phyloP scores from a whole-genome alignment of 2,329 filamentous ascomycete genomes.

The Proliferodiscus dingleyae region DNA sequence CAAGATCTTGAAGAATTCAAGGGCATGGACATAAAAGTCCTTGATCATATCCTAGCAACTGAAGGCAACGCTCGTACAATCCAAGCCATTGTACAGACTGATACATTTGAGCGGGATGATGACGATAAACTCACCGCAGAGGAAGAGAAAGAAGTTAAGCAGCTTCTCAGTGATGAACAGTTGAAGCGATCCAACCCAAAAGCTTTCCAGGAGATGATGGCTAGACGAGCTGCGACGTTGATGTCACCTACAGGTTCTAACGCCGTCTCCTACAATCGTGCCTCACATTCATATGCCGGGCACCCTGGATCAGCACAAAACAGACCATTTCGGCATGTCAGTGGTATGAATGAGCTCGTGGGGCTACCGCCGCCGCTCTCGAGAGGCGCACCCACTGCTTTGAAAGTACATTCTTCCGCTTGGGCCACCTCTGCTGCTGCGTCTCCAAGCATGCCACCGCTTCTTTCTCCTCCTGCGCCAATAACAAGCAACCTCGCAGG shows the following conservation, averaged over 20 bases:
- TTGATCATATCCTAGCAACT: constrained; percentile 57
- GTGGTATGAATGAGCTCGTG: too few relatives aligned
- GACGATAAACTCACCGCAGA: constrained; percentile 56
- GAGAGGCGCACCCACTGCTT: too few relatives aligned
- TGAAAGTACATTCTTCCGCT: too few relatives aligned
- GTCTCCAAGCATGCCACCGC: too few relatives aligned
- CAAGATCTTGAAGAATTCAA: constrained; percentile 47
- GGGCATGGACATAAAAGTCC: constrained; percentile 54
- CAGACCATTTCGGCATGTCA: too few relatives aligned
- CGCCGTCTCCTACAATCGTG: too few relatives aligned
- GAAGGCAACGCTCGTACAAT: constrained; percentile 43
- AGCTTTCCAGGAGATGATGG: constrained; percentile 7
- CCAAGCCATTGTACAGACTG: constrained; percentile 57
- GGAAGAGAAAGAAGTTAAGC: constrained; percentile 52
- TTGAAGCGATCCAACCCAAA: constrained; percentile 24
- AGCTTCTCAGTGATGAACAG: constrained; percentile 35
- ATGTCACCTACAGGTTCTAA: neutral
- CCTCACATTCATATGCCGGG: too few relatives aligned
- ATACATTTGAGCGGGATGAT: constrained; percentile 69
- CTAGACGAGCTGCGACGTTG: neutral
- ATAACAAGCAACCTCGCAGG: too few relatives aligned
- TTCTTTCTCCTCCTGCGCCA: too few relatives aligned
- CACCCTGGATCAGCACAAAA: too few relatives aligned
- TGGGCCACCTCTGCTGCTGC: too few relatives aligned
- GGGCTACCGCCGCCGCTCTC: too few relatives aligned